Conservation (phyloP, 179 eudicot genomes). For the Beta corolliflora region DNA sequence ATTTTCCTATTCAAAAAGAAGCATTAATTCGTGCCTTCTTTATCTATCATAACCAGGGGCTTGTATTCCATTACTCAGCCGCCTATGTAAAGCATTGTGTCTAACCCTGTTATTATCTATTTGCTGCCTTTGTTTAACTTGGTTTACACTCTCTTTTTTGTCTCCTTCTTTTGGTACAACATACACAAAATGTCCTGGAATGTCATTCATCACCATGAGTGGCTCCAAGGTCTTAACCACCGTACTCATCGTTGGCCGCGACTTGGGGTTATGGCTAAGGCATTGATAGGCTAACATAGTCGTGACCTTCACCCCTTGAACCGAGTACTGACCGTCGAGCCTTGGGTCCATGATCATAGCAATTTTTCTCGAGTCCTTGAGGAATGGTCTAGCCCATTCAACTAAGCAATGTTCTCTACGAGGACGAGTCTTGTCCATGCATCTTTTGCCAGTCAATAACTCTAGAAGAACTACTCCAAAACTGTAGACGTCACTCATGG, state of each 20-base stretch:
- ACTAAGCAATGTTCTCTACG: conserved; percentile 62
- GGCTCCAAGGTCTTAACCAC: conserved; percentile 71
- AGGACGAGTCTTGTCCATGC: conserved; percentile 67
- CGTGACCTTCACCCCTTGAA: conserved; percentile 59
- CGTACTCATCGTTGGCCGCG: conserved; percentile 65
- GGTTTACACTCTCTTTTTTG: conserved; percentile 17
- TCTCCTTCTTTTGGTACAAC: conserved; percentile 44
- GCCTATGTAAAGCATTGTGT: conserved; percentile 34
- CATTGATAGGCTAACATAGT: conserved; percentile 76
- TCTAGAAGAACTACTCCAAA: conserved; percentile 85
- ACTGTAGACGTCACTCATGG: conserved; percentile 82
- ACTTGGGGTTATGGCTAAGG: conserved; percentile 67
- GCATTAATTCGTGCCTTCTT: not conserved
- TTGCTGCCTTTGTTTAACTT: conserved; percentile 7
- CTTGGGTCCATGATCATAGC: conserved; percentile 66
- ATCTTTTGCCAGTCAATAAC: conserved; percentile 62
- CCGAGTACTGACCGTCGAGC: conserved; percentile 85
- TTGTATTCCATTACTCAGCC: conserved; percentile 21
- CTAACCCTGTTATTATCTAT: conserved; percentile 31
- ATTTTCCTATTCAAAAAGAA: not conserved
- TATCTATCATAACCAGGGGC: conserved; percentile 27
- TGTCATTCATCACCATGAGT: conserved; percentile 47
- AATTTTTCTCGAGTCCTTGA: conserved; percentile 64
- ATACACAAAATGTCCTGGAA: conserved; percentile 58
- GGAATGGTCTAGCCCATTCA: conserved; percentile 71